A percentile compares a stretch with the other conserved stretches of the same genome.
phyloP scores from a whole-genome alignment of 352 stramenopile genomes.

The Phytopythium sindhum region DNA sequence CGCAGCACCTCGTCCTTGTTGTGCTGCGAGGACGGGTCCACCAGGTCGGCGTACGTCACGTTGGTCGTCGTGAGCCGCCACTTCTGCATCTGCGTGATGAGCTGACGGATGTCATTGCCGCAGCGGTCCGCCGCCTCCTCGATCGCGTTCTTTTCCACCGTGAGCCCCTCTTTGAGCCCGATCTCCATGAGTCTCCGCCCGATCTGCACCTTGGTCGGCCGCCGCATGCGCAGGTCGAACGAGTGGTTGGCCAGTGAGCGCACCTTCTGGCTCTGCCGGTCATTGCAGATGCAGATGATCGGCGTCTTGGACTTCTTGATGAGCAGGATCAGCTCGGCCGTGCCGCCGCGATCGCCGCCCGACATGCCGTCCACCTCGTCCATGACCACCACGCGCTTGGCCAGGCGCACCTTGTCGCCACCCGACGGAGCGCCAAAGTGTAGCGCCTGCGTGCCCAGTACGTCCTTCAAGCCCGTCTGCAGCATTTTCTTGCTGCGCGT shows the following conservation, averaged over 20 bases:
- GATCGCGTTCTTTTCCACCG: conserved; percentile 95
- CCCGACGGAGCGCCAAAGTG: conserved; percentile 61
- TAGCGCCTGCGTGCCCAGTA: conserved; percentile 91
- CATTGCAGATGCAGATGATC: conserved; percentile 99
- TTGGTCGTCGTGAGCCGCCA: conserved; percentile 84
- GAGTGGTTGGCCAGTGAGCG: conserved; percentile 96
- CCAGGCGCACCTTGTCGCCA: conserved; percentile 56
- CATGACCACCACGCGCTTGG: conserved; percentile 96
- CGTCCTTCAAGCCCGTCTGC: conserved; percentile 87
- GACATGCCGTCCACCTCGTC: conserved; percentile 99
- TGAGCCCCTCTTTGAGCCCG: conserved; percentile 84
- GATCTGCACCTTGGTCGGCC: conserved; percentile 93
- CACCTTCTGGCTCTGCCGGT: conserved; percentile 95
- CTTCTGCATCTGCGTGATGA: conserved; percentile 97
- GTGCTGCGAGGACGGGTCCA: conserved; percentile 70
- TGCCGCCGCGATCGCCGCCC: conserved; percentile 94
- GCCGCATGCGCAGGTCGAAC: conserved; percentile 94
- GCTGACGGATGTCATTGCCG: conserved; percentile 97
- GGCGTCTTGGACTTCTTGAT: conserved; percentile 98
- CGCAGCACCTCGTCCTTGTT: conserved; percentile 93
- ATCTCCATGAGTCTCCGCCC: conserved; percentile 92
- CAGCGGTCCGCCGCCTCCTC: conserved; percentile 96
- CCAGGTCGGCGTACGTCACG: conserved; percentile 86
- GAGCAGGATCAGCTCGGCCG: conserved; percentile 97
- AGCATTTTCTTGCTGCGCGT: conserved; percentile 97